These are phyloP conservation scores for Sphenostylis stenocarpa DNA, from an alignment of 306 rosid species.

Conservation along the genomic window DNA sequence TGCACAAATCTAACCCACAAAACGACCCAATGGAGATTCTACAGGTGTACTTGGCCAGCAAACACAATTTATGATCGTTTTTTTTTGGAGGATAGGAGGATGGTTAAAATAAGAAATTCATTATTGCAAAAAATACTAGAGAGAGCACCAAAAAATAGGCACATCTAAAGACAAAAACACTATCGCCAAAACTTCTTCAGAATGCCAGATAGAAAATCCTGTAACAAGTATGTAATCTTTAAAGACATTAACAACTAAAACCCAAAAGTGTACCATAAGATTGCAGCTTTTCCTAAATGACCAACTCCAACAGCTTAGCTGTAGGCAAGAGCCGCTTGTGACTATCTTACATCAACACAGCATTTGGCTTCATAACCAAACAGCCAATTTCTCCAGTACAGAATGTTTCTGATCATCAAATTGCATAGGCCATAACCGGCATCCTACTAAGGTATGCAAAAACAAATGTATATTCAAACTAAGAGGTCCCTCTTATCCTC, in stretches of 20 bases:
- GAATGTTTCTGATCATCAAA: background rate
- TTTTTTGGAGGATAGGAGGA: background rate
- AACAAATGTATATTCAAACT: slow-evolving; percentile 12
- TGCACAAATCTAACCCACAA: background rate
- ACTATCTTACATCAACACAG: background rate
- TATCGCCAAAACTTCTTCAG: background rate
- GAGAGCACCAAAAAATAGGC: background rate
- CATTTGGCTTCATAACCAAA: background rate
- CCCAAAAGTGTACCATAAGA: background rate
- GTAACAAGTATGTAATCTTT: slow-evolving; percentile 12
- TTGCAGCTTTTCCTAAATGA: slow-evolving; percentile 17
- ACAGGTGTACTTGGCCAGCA: background rate
- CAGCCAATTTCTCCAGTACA: slow-evolving; percentile 8
- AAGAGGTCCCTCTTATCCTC: slow-evolving; percentile 14
- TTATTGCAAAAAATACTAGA: background rate
- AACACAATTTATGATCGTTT: background rate
- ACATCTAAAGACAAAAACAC: slow-evolving; percentile 14
- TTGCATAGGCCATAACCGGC: slow-evolving; percentile 24
- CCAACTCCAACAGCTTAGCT: slow-evolving; percentile 1
- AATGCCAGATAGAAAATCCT: slow-evolving; percentile 11
- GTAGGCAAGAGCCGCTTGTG: background rate
- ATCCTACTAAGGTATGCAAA: slow-evolving; percentile 6
- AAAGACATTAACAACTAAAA: background rate
- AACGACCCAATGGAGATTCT: background rate
- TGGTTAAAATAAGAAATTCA: slow-evolving; percentile 12